Percentiles rank a stretch among this genome's conserved stretches.
Conservation (phyloP, 2,329 filamentous ascomycete species). For the Trichophyton mentagrophytes region DNA sequence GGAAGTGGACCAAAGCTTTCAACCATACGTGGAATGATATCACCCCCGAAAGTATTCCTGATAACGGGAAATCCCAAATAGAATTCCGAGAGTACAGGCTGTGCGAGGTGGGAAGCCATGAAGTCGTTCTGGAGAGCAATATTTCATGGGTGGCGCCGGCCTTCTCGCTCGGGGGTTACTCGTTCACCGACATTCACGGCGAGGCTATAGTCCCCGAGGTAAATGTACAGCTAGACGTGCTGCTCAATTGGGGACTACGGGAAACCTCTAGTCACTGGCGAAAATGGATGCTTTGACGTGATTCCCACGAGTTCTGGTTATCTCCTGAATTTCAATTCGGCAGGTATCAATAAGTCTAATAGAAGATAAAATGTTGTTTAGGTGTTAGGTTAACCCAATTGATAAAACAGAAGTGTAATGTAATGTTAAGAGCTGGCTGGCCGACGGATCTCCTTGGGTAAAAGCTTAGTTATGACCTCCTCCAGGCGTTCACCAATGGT, state of each 20-base stretch:
- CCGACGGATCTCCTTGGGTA: neutral
- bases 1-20: slow-evolving; percentile 18
- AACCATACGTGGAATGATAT: neutral
- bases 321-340: too few relatives aligned
- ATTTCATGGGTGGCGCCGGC: slow-evolving; percentile 5
- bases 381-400: too few relatives aligned
- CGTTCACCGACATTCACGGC: slow-evolving; percentile 5
- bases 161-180: slow-evolving; percentile 6
- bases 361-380: too few relatives aligned
- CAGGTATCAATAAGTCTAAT: too few relatives aligned
- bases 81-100: slow-evolving; percentile 10
- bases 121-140: slow-evolving; percentile 12
- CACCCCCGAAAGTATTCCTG: neutral
- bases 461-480: slow-evolving; percentile 3
- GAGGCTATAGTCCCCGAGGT: neutral
- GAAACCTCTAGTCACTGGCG: too few relatives aligned
- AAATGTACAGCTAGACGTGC: neutral
- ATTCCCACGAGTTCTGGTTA: too few relatives aligned
- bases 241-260: too few relatives aligned
- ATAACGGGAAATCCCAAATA: neutral
- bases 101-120: slow-evolving; percentile 9
- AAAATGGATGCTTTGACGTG: too few relatives aligned
- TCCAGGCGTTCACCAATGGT: slow-evolving; percentile 4
- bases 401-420: neutral
- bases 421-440: neutral